Conservation (phyloP, 1,284 basidiomycete genomes). For the Apiotrichum akiyoshidainum region DNA sequence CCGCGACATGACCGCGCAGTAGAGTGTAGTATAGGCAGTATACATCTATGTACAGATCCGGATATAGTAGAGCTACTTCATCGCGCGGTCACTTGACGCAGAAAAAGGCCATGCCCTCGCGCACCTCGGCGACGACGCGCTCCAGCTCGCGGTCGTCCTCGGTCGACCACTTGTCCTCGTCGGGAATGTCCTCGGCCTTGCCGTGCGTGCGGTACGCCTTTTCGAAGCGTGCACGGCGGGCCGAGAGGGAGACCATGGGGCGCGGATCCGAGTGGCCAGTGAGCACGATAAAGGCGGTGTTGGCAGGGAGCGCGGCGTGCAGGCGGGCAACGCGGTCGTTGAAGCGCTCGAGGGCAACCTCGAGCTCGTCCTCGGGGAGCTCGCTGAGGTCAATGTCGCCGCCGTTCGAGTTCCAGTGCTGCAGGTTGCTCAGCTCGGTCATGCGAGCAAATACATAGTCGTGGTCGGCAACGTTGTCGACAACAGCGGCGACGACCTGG, state of each 20-base stretch:
- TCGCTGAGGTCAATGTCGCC: not conserved
- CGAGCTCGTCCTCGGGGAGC: constrained; percentile 13
- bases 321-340: constrained; percentile 63
- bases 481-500: constrained; percentile 63
- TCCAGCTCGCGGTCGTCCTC: constrained; percentile 73
- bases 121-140: constrained; percentile 70
- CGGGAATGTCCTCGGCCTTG: constrained; percentile 42
- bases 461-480: constrained; percentile 63
- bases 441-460: constrained; percentile 78
- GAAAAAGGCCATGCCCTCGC: constrained; percentile 76
- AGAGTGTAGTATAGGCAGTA: constrained; percentile 11
- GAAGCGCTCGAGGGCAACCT: constrained; percentile 51
- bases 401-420: constrained; percentile 60
- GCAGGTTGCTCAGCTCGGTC: constrained; percentile 67
- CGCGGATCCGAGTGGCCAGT: constrained; percentile 84
- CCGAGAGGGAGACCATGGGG: constrained; percentile 66
- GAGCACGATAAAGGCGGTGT: constrained; percentile 76
- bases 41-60: not conserved
- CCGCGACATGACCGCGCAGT: constrained; percentile 37
- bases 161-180: constrained; percentile 28
- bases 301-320: constrained; percentile 66
- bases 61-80: not conserved
- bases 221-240: constrained; percentile 70
- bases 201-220: constrained; percentile 59
- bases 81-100: constrained; percentile 58